Evolutionary conservation across 1,139 yeast genomes (phyloP).

Genomic region (Wickerhamomyces sp.): DNA sequence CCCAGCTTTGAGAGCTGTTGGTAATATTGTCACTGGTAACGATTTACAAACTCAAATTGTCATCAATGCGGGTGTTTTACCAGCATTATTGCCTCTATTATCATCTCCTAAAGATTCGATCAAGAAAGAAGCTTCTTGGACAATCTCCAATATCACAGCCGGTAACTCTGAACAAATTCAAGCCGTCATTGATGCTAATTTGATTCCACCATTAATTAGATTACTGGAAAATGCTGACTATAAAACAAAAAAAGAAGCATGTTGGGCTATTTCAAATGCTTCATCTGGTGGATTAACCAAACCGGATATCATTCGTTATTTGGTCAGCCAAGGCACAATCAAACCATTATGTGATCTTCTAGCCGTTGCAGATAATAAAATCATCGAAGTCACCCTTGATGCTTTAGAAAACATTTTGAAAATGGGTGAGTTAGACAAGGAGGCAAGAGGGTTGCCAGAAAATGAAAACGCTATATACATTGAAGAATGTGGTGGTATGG

Average conservation of each 20-base stretch:
- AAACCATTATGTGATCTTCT: slow-evolving; percentile 94
- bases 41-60: slow-evolving; percentile 94
- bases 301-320: slow-evolving; percentile 90
- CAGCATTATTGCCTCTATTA: slow-evolving; percentile 76
- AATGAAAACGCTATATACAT: slow-evolving; percentile 88
- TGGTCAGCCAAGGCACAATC: slow-evolving; percentile 93
- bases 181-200: slow-evolving; percentile 91
- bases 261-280: slow-evolving; percentile 99
- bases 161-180: slow-evolving; percentile 95
- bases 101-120: slow-evolving; percentile 86
- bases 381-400: slow-evolving; percentile 91
- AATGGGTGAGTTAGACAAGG: slow-evolving; percentile 92
- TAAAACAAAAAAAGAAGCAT: slow-evolving; percentile 96
- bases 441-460: slow-evolving; percentile 58
- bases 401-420: slow-evolving; percentile 90
- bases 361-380: slow-evolving; percentile 82
- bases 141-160: slow-evolving; percentile 94
- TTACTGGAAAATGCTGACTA: slow-evolving; percentile 79
- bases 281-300: slow-evolving; percentile 89
- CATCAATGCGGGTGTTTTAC: slow-evolving; percentile 87
- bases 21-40: slow-evolving; percentile 96
- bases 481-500: slow-evolving; percentile 99
- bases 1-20: slow-evolving; percentile 95
- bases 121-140: slow-evolving; percentile 98
- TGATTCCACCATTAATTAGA: slow-evolving; percentile 88